phyloP scores from a whole-genome alignment of 2,329 filamentous ascomycete genomes.

The Pezicula rhizophila region DNA sequence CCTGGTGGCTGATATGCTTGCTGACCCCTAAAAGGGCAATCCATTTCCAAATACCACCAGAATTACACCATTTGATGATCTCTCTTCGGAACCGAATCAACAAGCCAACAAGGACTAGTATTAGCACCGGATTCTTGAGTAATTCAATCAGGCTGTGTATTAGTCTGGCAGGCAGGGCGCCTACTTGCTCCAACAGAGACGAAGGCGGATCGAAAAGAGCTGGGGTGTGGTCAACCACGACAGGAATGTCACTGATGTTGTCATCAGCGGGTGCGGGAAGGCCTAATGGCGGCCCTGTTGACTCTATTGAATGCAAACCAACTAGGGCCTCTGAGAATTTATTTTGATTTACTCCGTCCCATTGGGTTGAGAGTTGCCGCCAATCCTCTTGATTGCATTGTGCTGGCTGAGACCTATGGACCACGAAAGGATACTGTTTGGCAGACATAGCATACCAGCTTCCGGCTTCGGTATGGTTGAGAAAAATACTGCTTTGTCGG shows the following conservation, averaged over 20 bases:
- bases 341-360: conserved; percentile 27
- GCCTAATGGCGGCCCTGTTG: conserved; percentile 35
- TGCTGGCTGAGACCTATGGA: conserved; percentile 51
- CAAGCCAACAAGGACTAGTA: conserved; percentile 28
- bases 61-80: conserved; percentile 2
- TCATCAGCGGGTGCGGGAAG: conserved; percentile 19
- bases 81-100: conserved; percentile 19
- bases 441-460: conserved; percentile 95
- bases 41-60: conserved; percentile 15
- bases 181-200: conserved; percentile 43
- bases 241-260: not conserved
- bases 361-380: conserved; percentile 34
- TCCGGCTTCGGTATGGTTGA: conserved; percentile 80
- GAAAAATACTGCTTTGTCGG: conserved; percentile 64
- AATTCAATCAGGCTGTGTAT: conserved; percentile 47
- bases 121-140: conserved; percentile 42
- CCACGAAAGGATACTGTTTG: conserved; percentile 75
- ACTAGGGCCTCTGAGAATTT: conserved; percentile 58
- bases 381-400: conserved; percentile 50
- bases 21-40: conserved; percentile 22
- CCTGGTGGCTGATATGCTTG: conserved; percentile 16
- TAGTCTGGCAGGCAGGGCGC: conserved; percentile 43
- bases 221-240: conserved; percentile 9
- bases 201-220: conserved; percentile 29
- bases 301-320: conserved; percentile 63